Conservation (phyloP, 2,329 filamentous ascomycete species). For the Penicillium brevicompactum region DNA sequence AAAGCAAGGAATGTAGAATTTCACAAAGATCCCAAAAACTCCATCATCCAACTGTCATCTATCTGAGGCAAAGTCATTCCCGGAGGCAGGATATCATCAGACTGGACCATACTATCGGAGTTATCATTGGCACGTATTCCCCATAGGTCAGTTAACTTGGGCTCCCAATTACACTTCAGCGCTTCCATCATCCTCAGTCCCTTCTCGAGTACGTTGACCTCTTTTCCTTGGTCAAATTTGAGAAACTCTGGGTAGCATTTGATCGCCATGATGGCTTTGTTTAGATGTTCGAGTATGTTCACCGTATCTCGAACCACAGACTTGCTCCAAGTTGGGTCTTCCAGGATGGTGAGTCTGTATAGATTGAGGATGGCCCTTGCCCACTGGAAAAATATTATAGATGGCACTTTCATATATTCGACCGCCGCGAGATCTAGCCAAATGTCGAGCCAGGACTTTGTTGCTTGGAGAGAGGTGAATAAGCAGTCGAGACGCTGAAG, state of each 20-base stretch:
- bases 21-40: constrained; percentile 23
- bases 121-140: constrained; percentile 9
- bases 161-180: constrained; percentile 23
- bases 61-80: constrained; percentile 16
- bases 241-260: constrained; percentile 10
- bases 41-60: constrained; percentile 28
- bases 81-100: constrained; percentile 11
- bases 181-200: constrained; percentile 18
- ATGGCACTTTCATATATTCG: constrained; percentile 19
- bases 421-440: constrained; percentile 16
- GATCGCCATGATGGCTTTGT: constrained; percentile 16
- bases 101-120: constrained; percentile 1
- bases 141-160: constrained; percentile 25
- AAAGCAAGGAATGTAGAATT: not conserved
- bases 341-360: constrained; percentile 26
- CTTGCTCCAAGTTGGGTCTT: constrained; percentile 31
- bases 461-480: constrained; percentile 21
- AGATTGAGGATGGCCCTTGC: constrained; percentile 22
- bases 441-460: constrained; percentile 25
- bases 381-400: constrained; percentile 28
- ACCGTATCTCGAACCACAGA: constrained; percentile 27
- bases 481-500: constrained; percentile 25
- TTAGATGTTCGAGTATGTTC: constrained; percentile 26
- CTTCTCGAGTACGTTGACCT: constrained; percentile 22
- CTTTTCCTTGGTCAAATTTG: not conserved